Conservation (phyloP, 2,329 filamentous ascomycete species). For the Byssochlamys sp. region DNA sequence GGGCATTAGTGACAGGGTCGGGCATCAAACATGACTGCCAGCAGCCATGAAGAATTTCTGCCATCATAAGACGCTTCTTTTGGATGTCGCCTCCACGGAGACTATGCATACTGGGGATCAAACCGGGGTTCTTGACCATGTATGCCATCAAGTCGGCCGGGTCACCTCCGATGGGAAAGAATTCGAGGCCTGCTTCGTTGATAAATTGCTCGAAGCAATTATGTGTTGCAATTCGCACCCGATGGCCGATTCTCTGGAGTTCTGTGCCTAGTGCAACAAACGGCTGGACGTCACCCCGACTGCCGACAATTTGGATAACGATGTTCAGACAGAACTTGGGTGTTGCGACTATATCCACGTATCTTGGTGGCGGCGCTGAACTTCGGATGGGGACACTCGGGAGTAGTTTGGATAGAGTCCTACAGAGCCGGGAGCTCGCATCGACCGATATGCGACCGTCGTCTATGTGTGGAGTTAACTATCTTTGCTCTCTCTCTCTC, state of each 20-base stretch:
- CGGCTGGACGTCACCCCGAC: conserved; percentile 39
- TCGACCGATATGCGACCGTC: too few relatives aligned
- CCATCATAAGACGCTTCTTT: conserved; percentile 37
- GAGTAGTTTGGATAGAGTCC: too few relatives aligned
- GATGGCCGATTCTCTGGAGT: conserved; percentile 43
- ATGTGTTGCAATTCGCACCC: conserved; percentile 48
- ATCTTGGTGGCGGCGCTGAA: too few relatives aligned
- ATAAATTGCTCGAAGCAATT: conserved; percentile 1
- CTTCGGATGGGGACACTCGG: too few relatives aligned
- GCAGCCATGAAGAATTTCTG: conserved; percentile 64
- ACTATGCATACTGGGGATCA: conserved; percentile 21
- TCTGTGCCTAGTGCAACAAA: conserved; percentile 49
- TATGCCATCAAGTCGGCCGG: conserved; percentile 44
- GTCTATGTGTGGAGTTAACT: too few relatives aligned
- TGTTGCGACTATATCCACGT: too few relatives aligned
- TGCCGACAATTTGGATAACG: conserved; percentile 44
- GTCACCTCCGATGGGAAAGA: conserved; percentile 50
- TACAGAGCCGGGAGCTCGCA: too few relatives aligned
- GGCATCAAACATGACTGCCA: conserved; percentile 77
- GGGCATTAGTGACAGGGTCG: conserved; percentile 47
- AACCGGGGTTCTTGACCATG: conserved; percentile 42
- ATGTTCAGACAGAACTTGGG: too few relatives aligned
- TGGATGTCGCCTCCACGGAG: not conserved
- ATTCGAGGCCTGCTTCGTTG: conserved; percentile 37
- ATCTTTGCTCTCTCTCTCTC: too few relatives aligned